These are phyloP conservation scores for Colletotrichum spinosum DNA, from an alignment of 2,329 filamentous ascomycete genomes.

Conservation along the genomic window DNA sequence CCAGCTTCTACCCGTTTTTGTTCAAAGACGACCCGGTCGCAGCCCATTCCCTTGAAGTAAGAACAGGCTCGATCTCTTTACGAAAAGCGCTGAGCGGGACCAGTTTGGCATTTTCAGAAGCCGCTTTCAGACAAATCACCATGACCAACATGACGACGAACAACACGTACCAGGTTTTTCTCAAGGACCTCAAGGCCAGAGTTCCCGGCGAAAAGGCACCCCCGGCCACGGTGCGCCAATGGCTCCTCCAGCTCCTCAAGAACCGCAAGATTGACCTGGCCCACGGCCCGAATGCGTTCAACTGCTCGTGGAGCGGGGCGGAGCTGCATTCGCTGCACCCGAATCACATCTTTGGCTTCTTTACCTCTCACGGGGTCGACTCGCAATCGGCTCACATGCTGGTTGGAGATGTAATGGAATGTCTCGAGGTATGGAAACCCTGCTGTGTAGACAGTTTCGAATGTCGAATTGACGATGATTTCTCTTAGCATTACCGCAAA, in stretches of 20 bases:
- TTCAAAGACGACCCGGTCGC: not conserved
- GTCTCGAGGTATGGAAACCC: not conserved
- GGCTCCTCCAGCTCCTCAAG: constrained; percentile 15
- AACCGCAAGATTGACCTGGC: constrained; percentile 9
- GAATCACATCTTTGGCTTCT: constrained; percentile 18
- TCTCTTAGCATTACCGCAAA: too few species aligned
- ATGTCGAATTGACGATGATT: too few species aligned
- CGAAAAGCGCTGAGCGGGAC: not conserved
- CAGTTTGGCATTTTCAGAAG: not conserved
- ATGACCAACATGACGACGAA: not conserved
- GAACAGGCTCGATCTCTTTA: not conserved
- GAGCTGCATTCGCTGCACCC: constrained; percentile 18
- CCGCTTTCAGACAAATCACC: constrained; percentile 7
- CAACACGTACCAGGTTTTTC: constrained; percentile 8
- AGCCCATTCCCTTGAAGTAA: not conserved
- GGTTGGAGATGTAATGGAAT: constrained; percentile 14
- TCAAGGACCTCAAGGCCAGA: constrained; percentile 8
- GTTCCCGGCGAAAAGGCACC: constrained; percentile 11
- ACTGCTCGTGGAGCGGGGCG: constrained; percentile 7
- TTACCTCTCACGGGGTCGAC: constrained; percentile 12
- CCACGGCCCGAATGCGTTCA: constrained; percentile 6
- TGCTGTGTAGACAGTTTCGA: too few species aligned
- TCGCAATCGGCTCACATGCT: constrained; percentile 11
- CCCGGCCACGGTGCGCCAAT: constrained; percentile 4
- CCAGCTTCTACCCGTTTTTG: not conserved